These are phyloP conservation scores for Thelephora aurantiotincta DNA, from an alignment of 768 basidiomycete genomes.

Conservation along the genomic window DNA sequence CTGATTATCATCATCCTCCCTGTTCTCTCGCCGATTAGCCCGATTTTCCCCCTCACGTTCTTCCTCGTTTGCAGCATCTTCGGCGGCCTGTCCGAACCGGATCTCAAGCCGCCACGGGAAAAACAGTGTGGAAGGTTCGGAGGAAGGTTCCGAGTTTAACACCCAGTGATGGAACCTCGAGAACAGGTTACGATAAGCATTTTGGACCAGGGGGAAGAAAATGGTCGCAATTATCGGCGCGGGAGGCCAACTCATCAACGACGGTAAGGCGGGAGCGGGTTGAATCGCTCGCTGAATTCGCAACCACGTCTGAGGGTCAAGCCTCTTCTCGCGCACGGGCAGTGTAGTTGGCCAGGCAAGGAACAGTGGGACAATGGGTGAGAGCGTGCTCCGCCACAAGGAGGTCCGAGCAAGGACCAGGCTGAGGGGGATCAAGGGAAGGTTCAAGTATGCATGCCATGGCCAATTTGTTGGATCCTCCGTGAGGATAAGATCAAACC, in stretches of 20 bases:
- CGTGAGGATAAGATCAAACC: slow-evolving; percentile 50
- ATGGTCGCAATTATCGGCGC: slow-evolving; percentile 16
- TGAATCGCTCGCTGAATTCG: not conserved
- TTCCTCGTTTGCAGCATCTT: slow-evolving; percentile 1
- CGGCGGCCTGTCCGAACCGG: slow-evolving; percentile 11
- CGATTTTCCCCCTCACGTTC: slow-evolving; percentile 9
- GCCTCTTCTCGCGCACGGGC: slow-evolving; percentile 9
- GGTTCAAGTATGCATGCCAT: slow-evolving; percentile 60
- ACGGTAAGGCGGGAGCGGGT: slow-evolving; percentile 1
- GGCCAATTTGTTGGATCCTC: slow-evolving; percentile 65
- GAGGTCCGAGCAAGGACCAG: slow-evolving; percentile 44
- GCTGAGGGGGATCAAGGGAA: slow-evolving; percentile 55
- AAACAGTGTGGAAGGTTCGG: slow-evolving; percentile 8
- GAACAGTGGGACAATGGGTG: slow-evolving; percentile 19
- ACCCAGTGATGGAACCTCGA: slow-evolving; percentile 11
- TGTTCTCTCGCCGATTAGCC: slow-evolving; percentile 5
- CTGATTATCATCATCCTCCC: slow-evolving; percentile 11
- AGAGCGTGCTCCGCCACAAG: slow-evolving; percentile 9
- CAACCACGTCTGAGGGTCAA: not conserved
- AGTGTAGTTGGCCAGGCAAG: slow-evolving; percentile 16
- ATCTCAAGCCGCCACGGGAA: slow-evolving; percentile 12
- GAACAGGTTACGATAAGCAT: slow-evolving; percentile 12
- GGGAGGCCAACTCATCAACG: slow-evolving; percentile 19
- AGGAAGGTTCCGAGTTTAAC: slow-evolving; percentile 9
- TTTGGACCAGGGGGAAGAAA: slow-evolving; percentile 15